Evolutionary conservation across 805 yeast species (phyloP).

Genomic region (Yamadazyma tumulicola): DNA sequence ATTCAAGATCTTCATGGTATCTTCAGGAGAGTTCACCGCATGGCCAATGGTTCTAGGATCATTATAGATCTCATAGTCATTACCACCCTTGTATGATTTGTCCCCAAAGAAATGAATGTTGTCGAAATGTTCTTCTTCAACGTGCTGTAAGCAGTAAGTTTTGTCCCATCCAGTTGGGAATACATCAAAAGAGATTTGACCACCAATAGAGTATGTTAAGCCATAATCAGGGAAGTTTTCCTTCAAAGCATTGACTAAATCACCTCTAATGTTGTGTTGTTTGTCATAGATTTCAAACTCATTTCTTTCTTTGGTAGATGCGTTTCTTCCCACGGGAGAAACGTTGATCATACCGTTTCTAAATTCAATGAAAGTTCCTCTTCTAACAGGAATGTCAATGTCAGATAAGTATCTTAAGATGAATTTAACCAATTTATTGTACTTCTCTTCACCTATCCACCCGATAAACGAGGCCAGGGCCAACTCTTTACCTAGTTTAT

Average conservation of each 20-base stretch:
- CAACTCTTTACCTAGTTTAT: slow-evolving; percentile 81
- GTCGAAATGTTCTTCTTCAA: slow-evolving; percentile 77
- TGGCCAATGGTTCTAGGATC: slow-evolving; percentile 96
- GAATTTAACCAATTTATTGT: slow-evolving; percentile 84
- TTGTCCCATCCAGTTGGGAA: slow-evolving; percentile 99
- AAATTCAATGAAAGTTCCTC: slow-evolving; percentile 98
- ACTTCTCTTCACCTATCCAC: slow-evolving; percentile 95
- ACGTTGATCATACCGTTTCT: slow-evolving; percentile 99
- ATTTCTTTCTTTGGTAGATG: slow-evolving; percentile 88
- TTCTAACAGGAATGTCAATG: slow-evolving; percentile 89
- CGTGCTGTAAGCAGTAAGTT: slow-evolving; percentile 95
- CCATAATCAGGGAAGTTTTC: slow-evolving; percentile 78
- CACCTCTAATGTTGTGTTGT: slow-evolving; percentile 75
- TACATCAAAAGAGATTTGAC: slow-evolving; percentile 98
- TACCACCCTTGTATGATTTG: slow-evolving; percentile 95
- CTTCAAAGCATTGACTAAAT: slow-evolving; percentile 80
- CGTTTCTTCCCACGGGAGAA: slow-evolving; percentile 98
- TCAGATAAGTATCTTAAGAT: slow-evolving; percentile 80
- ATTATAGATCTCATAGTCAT: slow-evolving; percentile 93
- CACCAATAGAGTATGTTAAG: slow-evolving; percentile 96
- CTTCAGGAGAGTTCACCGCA: slow-evolving; percentile 84
- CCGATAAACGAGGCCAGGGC: slow-evolving; percentile 91
- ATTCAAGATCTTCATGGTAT: slow-evolving; percentile 80
- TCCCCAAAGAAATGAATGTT: slow-evolving; percentile 98
- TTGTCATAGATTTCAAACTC: slow-evolving; percentile 87